These are phyloP conservation scores for Annulohypoxylon stygium DNA, from an alignment of 495 filamentous ascomycete genomes.

Conservation along the genomic window DNA sequence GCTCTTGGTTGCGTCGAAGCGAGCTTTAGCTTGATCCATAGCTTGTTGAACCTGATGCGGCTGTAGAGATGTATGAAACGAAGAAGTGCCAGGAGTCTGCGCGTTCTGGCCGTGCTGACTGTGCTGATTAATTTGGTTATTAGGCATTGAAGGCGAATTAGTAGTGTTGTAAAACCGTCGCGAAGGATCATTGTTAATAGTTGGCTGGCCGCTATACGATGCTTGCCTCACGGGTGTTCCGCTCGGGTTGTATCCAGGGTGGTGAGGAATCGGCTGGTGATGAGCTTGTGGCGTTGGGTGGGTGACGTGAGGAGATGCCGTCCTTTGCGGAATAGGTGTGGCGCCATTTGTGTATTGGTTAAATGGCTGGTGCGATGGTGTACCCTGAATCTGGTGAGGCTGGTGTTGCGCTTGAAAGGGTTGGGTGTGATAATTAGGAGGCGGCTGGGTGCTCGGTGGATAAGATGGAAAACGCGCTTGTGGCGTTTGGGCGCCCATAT, in stretches of 20 bases:
- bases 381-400: constrained; percentile 48
- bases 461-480: constrained; percentile 51
- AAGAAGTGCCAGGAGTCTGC: constrained; percentile 49
- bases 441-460: constrained; percentile 46
- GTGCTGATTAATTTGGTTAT: constrained; percentile 31
- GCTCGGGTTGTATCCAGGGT: constrained; percentile 43
- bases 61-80: constrained; percentile 50
- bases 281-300: constrained; percentile 49
- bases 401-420: constrained; percentile 54
- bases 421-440: constrained; percentile 53
- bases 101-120: constrained; percentile 45
- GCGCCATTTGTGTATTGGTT: constrained; percentile 47
- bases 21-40: constrained; percentile 61
- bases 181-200: constrained; percentile 41
- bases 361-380: constrained; percentile 50
- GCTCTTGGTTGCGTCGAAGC: constrained; percentile 57
- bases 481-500: constrained; percentile 30
- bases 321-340: constrained; percentile 39
- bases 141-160: constrained; percentile 44
- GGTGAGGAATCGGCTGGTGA: constrained; percentile 41
- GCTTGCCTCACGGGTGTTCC: constrained; percentile 51
- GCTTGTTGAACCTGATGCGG: constrained; percentile 49
- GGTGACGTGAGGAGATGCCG: constrained; percentile 50
- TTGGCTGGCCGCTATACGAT: constrained; percentile 52
- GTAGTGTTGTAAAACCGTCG: constrained; percentile 39